A percentile compares a stretch with the other conserved stretches of the same genome.
Conservation (phyloP, 257 asterid genomes). For the Solanum etuberosum region DNA sequence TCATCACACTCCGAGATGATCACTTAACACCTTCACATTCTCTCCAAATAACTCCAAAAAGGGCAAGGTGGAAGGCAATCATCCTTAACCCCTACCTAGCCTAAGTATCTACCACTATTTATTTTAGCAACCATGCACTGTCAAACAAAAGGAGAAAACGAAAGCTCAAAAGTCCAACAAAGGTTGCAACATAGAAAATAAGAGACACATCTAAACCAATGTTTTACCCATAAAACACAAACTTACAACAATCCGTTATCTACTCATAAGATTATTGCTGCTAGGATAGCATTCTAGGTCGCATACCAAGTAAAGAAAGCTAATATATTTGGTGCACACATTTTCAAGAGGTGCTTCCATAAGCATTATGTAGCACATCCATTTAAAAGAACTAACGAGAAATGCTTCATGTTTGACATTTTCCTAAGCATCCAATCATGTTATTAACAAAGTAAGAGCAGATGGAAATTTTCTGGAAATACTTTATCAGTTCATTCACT, state of each 20-base stretch:
- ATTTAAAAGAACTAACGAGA: background rate
- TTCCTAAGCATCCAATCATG: background rate
- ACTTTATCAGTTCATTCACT: background rate
- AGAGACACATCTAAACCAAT: background rate
- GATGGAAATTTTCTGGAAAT: background rate
- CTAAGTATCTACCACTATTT: background rate
- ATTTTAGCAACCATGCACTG: background rate
- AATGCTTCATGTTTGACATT: background rate
- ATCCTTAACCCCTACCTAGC: background rate
- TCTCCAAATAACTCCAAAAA: background rate
- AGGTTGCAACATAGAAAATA: background rate
- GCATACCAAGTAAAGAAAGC: background rate
- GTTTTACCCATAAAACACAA: background rate
- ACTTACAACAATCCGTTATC: background rate
- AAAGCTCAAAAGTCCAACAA: background rate
- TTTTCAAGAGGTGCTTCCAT: background rate
- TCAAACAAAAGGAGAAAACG: background rate
- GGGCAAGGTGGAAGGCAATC: background rate
- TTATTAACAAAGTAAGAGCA: background rate
- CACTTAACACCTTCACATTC: background rate
- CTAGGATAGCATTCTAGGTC: background rate
- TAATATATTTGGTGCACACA: background rate
- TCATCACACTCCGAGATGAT: background rate
- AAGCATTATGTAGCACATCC: background rate
- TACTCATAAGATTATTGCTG: background rate